These are phyloP conservation scores for Oryza punctata DNA, from an alignment of 176 grass and related monocot genomes.

Conservation along the genomic window DNA sequence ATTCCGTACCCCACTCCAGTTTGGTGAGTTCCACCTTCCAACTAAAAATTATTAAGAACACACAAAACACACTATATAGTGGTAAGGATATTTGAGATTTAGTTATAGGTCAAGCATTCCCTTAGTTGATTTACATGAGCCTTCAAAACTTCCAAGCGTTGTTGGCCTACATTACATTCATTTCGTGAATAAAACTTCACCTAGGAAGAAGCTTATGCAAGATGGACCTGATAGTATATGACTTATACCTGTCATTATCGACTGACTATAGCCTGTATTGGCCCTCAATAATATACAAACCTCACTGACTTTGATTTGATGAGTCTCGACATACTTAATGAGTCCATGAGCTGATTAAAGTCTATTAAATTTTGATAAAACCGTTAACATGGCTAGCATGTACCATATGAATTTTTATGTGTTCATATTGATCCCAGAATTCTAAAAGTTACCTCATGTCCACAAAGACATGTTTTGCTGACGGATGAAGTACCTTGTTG, in stretches of 20 bases:
- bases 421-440: not conserved
- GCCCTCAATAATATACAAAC: not conserved
- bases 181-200: slow-evolving; percentile 3
- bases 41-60: slow-evolving; percentile 2
- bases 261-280: not conserved
- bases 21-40: slow-evolving; percentile 58
- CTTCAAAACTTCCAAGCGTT: not conserved
- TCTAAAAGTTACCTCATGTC: not conserved
- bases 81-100: not conserved
- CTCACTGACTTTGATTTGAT: slow-evolving; percentile 1
- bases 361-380: not conserved
- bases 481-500: slow-evolving; percentile 10
- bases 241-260: not conserved
- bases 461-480: not conserved
- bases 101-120: not conserved
- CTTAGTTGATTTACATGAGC: not conserved
- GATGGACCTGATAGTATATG: slow-evolving; percentile 11
- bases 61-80: not conserved
- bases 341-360: not conserved
- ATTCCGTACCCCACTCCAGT: slow-evolving; percentile 67
- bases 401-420: not conserved
- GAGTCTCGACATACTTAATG: not conserved
- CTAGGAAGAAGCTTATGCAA: not conserved
- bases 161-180: slow-evolving; percentile 8
- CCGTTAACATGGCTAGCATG: not conserved